Percentiles rank a stretch among this genome's conserved stretches.
Evolutionary conservation across 345 rosid genomes (phyloP).

Genomic region (Nephelium lappaceum): DNA sequence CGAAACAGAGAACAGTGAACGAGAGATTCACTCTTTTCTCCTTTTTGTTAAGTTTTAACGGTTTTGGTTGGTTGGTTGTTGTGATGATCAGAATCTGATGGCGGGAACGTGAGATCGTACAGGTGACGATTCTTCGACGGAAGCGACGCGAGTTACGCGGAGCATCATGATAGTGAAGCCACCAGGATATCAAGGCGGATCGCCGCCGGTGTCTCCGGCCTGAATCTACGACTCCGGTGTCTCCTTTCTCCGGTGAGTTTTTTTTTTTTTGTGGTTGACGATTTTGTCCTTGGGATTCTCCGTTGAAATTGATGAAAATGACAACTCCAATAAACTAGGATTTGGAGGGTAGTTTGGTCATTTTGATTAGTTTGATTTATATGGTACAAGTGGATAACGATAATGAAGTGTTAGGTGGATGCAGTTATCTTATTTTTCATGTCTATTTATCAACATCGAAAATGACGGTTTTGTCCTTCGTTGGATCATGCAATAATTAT

Average conservation of each 20-base stretch:
- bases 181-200: conserved; percentile 72
- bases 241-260: conserved; percentile 86
- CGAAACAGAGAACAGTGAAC: background rate
- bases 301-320: background rate
- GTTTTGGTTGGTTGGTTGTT: background rate
- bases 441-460: background rate
- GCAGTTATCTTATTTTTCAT: background rate
- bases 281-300: conserved; percentile 4
- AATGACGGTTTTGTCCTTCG: conserved; percentile 27
- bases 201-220: conserved; percentile 93
- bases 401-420: conserved; percentile 13
- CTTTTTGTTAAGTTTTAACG: background rate
- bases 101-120: conserved; percentile 57
- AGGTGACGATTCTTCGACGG: conserved; percentile 48
- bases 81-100: conserved; percentile 56
- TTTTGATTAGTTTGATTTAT: background rate
- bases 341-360: conserved; percentile 40
- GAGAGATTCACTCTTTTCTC: background rate
- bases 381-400: conserved; percentile 11
- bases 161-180: conserved; percentile 90
- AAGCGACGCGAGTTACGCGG: conserved; percentile 64
- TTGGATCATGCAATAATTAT: background rate
- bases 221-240: conserved; percentile 79
- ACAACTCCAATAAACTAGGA: conserved; percentile 14
- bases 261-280: background rate